A percentile compares a stretch with the other conserved stretches of the same genome.
Conservation (phyloP, 2,329 filamentous ascomycete genomes). For the Botrytis galanthina region DNA sequence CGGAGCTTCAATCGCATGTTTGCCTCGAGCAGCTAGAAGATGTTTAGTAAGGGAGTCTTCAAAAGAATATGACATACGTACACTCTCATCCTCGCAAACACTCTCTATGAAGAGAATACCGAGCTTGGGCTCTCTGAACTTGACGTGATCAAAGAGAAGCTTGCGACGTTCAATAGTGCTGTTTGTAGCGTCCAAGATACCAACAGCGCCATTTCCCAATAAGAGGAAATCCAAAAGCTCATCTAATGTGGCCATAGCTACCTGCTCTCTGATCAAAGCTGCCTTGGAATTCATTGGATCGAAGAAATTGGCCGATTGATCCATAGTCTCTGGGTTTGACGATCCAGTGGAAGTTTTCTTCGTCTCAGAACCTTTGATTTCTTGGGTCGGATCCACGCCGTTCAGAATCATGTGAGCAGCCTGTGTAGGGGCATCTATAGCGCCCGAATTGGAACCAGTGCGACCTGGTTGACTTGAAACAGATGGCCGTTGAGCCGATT, state of each 20-base stretch:
- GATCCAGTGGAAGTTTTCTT: conserved; percentile 38
- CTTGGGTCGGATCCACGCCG: conserved; percentile 40
- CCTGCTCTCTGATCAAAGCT: conserved; percentile 80
- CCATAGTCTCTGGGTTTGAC: conserved; percentile 49
- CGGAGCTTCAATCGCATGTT: conserved; percentile 97
- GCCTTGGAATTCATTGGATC: conserved; percentile 84
- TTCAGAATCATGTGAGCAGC: conserved; percentile 59
- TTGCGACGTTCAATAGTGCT: conserved; percentile 85
- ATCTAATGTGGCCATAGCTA: conserved; percentile 87
- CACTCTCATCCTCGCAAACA: conserved; percentile 77
- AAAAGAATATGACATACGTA: conserved; percentile 36
- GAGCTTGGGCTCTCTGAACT: conserved; percentile 76
- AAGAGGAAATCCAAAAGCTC: conserved; percentile 90
- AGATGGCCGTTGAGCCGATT: background rate
- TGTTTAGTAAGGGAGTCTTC: background rate
- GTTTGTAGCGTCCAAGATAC: conserved; percentile 96
- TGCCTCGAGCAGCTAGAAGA: conserved; percentile 69
- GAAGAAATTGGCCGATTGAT: conserved; percentile 92
- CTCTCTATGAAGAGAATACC: conserved; percentile 96
- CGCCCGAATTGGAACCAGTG: conserved; percentile 25
- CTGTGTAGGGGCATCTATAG: conserved; percentile 44
- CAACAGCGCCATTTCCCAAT: conserved; percentile 77
- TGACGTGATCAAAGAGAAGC: conserved; percentile 79
- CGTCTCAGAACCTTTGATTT: conserved; percentile 24
- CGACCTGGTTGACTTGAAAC: conserved; percentile 14